Conservation (phyloP, 371 early-diverging fungal genomes). For the Rhizopus delemar region DNA sequence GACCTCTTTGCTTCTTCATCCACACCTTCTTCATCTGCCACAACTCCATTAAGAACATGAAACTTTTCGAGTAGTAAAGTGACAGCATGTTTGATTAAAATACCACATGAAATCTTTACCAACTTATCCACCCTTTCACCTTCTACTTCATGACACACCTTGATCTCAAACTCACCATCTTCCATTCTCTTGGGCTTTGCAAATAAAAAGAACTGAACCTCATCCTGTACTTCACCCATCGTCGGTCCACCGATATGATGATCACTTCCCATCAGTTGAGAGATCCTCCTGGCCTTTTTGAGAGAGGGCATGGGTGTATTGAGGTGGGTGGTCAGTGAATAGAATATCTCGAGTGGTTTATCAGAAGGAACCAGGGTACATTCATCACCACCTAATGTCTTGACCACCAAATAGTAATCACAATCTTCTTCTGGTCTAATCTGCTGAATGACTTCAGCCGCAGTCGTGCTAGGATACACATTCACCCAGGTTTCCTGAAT, state of each 20-base stretch:
- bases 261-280: slow-evolving; percentile 43
- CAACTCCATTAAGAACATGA: slow-evolving; percentile 51
- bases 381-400: slow-evolving; percentile 42
- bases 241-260: slow-evolving; percentile 44
- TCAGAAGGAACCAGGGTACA: slow-evolving; percentile 48
- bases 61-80: slow-evolving; percentile 46
- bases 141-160: slow-evolving; percentile 28
- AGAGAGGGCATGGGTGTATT: slow-evolving; percentile 57
- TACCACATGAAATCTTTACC: slow-evolving; percentile 34
- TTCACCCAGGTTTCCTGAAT: slow-evolving; percentile 16
- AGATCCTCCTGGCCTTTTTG: slow-evolving; percentile 52
- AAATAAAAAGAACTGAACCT: slow-evolving; percentile 47
- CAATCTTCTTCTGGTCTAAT: slow-evolving; percentile 26
- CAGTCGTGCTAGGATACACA: slow-evolving; percentile 51
- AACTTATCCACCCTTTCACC: slow-evolving; percentile 44
- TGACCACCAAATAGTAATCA: slow-evolving; percentile 50
- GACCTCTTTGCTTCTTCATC: slow-evolving; percentile 23
- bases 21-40: slow-evolving; percentile 28
- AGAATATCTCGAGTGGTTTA: slow-evolving; percentile 55
- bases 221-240: slow-evolving; percentile 10
- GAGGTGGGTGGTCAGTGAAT: slow-evolving; percentile 52
- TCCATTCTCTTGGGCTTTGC: slow-evolving; percentile 35
- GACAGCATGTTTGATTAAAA: slow-evolving; percentile 39
- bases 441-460: slow-evolving; percentile 55
- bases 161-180: slow-evolving; percentile 45